Evolutionary conservation across 768 basidiomycete species (phyloP).

Genomic region (Boletus speciosus): DNA sequence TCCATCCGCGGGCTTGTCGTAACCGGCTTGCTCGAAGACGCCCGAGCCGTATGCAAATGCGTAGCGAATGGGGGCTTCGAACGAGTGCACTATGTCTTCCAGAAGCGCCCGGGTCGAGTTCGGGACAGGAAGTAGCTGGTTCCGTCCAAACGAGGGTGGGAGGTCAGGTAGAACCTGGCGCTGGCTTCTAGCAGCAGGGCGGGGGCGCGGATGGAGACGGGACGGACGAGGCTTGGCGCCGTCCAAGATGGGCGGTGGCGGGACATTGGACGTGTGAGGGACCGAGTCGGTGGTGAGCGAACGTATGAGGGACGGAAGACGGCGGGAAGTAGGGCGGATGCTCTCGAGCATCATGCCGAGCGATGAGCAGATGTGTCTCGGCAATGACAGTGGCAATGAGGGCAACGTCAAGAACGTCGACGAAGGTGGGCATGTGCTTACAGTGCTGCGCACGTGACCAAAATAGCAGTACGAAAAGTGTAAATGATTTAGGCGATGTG

Average conservation of each 20-base stretch:
- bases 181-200: constrained; percentile 27
- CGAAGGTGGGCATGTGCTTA: not conserved
- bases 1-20: constrained; percentile 35
- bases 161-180: constrained; percentile 47
- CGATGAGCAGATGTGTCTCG: constrained; percentile 12
- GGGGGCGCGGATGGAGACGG: constrained; percentile 43
- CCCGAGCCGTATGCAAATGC: constrained; percentile 98
- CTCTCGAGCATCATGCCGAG: constrained; percentile 24
- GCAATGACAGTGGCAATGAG: constrained; percentile 4
- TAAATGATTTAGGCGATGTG: not conserved
- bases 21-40: constrained; percentile 90
- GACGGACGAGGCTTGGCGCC: constrained; percentile 30
- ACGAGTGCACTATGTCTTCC: constrained; percentile 73
- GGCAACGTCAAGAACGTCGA: not conserved
- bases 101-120: constrained; percentile 77
- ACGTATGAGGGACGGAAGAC: constrained; percentile 17
- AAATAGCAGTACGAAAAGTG: not conserved
- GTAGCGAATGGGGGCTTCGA: constrained; percentile 91
- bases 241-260: constrained; percentile 30
- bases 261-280: constrained; percentile 25
- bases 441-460: constrained; percentile 10
- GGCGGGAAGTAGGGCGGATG: constrained; percentile 12
- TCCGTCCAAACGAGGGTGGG: constrained; percentile 72
- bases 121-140: constrained; percentile 77
- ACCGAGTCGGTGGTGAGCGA: constrained; percentile 28